Evolutionary conservation across 2,329 filamentous ascomycete species (phyloP), one percentile per base, ranked within the genome.

Genomic region (Cytospora piceicola): DNA sequence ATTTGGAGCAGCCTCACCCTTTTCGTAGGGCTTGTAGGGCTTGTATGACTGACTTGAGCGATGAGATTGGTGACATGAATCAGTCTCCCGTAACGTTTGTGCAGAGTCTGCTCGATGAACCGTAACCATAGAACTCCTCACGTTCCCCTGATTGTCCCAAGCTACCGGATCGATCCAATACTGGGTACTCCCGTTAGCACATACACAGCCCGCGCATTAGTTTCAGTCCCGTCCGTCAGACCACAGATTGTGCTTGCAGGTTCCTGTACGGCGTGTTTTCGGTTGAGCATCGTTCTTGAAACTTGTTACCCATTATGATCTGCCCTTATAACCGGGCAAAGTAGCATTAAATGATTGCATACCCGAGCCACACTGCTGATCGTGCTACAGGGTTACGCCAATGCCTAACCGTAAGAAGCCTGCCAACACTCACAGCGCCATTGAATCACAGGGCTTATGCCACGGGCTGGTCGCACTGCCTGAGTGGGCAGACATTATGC

Each of bases 101-200:
- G 60, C 60, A 63, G n/a, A 63, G 7, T 29, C 60, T 63, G 39
- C 39, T 56, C 53, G 55, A 49, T 61, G 49, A 64, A 63, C 55
- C 27, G 52, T 49, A 60, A 34, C 11, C 11, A 15, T 32, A 65
- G 22, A 65, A 24, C 12, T 1, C 32, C 51, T 49, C 61, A 68
- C 60, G 61, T 66, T 65, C 49, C 59, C 32, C 52, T 52, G 53
- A 53, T 56, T 29, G 64, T 64, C 20, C 61, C 65, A 62, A 49
- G 27, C 56, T 58, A 61, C 55, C 67, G 65, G 61, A 64, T 63
- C 61, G 42, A 36, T 39, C 59, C 29, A 53, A 11, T n/a, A 11
- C 27, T 17, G 36, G 22, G 49, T 42, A 27, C 52, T 42, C 55
- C 36, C 34, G 34, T 12, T 56, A n/a, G 32, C 60, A 20, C 49